Base-by-base conservation (phyloP, 257 asterid species). In the Salvia miltiorrhiza region DNA sequence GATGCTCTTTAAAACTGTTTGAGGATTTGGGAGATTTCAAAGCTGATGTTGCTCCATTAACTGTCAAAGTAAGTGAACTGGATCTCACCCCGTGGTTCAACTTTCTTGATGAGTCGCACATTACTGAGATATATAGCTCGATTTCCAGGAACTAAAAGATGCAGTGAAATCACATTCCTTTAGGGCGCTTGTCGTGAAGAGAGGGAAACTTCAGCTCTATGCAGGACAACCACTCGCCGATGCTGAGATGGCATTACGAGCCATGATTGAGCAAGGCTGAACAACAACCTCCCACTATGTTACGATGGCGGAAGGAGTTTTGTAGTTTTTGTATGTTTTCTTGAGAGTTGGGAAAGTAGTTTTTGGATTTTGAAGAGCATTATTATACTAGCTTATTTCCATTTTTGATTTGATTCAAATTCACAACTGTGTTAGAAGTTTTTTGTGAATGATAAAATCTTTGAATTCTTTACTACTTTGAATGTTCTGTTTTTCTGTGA, bases 201-300 rank as follows among this genome's bases (percentile, higher is more conserved):
- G 78, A 84, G 96, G 97, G 47, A 84, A 87, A 47, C 93, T 93
- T 73, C 76, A 78, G 69, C 95, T 93, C 49, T 93, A 84, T 56
- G 96, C 93, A 40, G 99, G 99, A 54, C 99, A 90, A 70, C 90
- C 96, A 6, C 86, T 90, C 11, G 70, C 77, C 43, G 96, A 93
- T 43, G 99, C 79, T 62, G 97, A 93, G 87, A 78, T 57, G 90
- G 86, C 86, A 54, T 83, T 93, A 74, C 84, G 79, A 52, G 79
- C 82, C 23, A 57, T 90, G 52, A 69, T 84, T 60, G 67, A 66
- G 60, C 81, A 74, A 63, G 62, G 55, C 55, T 79, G 81, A 30
- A 4, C 35, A 3, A 7, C 35, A 30, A n/a, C 35, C 5, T 30
- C 7, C 35, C 35, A 30, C 5, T 30, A 4, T 30, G 33, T 2